Base-by-base conservation (phyloP, 257 asterid species). In the Lithospermum erythrorhizon region DNA sequence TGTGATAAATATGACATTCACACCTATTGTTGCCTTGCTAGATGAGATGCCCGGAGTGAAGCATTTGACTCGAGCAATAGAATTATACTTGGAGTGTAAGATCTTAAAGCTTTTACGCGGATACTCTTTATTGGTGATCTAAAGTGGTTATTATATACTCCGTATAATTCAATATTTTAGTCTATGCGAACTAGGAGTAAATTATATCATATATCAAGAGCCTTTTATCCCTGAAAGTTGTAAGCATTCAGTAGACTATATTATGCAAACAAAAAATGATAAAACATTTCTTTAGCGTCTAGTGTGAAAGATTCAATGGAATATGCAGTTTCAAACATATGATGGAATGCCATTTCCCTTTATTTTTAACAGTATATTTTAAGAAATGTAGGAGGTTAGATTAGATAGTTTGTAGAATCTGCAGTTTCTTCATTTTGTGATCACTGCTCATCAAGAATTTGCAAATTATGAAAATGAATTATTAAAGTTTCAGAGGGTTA, bases 1-100 rank as follows among this genome's bases (percentile, higher is more conserved):
- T 76, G 97, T 93, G 70, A 89, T 93, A 71, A 85, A 83, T 72
- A 89, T 93, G 99, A 84, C 96, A 24, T 93, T 89, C 78, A 77
- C 79, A 52, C 97, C 99, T 54, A 86, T 93, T 54, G 89, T 83
- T 21, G 81, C 86, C 48, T 82, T 89, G 81, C 96, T 93, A 48
- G 97, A 93, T 68, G 97, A 80, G 65, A 94, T 84, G 22, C 80
- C 95, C 19, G 99, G 96, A 61, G 78, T 86, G 61, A 93, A 89
- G 69, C 81, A 84, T 78, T 71, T 93, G 65, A 59, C 82, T 32
- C 99, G 97, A 29, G 99, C 99, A 47, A 89, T 93, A 27, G 97
- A 93, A 72, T 73, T 93, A 53, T 93, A 89, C 74, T 74, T 93
- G 73, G 99, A 89, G 71, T 93, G 99, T 93, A 76, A 78, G 96